Conservation (phyloP, 108 stramenopile species). For the Nannochloropsis salina region DNA sequence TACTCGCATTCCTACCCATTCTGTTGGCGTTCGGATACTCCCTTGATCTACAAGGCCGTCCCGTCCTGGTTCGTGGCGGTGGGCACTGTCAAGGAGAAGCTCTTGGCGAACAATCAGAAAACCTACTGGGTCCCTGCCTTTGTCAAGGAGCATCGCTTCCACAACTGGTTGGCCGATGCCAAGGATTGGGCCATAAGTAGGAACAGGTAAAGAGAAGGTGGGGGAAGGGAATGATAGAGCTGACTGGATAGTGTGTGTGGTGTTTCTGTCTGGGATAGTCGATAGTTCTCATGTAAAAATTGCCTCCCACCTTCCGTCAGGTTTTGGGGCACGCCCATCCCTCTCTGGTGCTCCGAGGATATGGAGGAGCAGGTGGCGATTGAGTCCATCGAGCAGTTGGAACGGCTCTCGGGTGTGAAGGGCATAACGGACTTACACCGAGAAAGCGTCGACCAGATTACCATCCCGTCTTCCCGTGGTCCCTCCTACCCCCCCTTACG, state of each 20-base stretch:
- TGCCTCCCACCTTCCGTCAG: not conserved
- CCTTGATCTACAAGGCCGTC: slow-evolving; percentile 98
- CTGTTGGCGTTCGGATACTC: slow-evolving; percentile 99
- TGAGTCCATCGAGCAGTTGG: slow-evolving; percentile 87
- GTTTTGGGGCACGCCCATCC: slow-evolving; percentile 99
- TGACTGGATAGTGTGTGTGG: no score
- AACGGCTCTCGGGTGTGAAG: slow-evolving; percentile 64
- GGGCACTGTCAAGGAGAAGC: slow-evolving; percentile 81
- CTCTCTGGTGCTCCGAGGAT: slow-evolving; percentile 94
- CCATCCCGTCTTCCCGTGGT: slow-evolving; percentile 75
- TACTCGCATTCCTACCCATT: slow-evolving; percentile 95
- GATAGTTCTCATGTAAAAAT: not conserved
- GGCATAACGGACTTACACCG: slow-evolving; percentile 88
- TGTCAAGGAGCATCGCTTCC: slow-evolving; percentile 95
- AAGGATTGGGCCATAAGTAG: slow-evolving; percentile 98
- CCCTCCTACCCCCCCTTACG: slow-evolving; percentile 52
- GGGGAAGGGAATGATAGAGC: not conserved
- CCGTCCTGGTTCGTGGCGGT: slow-evolving; percentile 99
- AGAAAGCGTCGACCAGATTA: slow-evolving; percentile 84
- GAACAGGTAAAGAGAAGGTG: slow-evolving; percentile 61
- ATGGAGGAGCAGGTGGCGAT: slow-evolving; percentile 83
- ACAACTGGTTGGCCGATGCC: slow-evolving; percentile 96
- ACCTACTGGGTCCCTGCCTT: slow-evolving; percentile 86
- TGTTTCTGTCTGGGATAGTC: no score
- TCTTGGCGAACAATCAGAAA: slow-evolving; percentile 87